Conservation (phyloP, 163 green algal species). For the Scenedesmus sp. region DNA sequence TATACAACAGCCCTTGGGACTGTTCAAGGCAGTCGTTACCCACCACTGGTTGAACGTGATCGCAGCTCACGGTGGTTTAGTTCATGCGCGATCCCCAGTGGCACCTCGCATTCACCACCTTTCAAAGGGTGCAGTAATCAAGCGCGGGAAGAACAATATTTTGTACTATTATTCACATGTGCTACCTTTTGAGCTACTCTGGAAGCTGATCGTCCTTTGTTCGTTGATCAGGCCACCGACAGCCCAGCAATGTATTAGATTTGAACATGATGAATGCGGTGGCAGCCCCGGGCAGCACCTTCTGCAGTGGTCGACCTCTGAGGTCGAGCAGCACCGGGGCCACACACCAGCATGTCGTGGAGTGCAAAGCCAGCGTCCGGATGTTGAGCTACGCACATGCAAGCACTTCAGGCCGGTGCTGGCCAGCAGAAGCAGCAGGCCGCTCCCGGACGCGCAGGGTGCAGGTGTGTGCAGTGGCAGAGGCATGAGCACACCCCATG, state of each 20-base stretch:
- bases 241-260: background rate
- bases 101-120: background rate
- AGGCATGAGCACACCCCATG: background rate
- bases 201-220: background rate
- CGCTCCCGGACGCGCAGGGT: background rate
- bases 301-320: constrained; percentile 14
- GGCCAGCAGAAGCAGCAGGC: constrained; percentile 1
- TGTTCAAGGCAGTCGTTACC: too few species aligned
- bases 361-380: background rate
- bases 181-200: background rate
- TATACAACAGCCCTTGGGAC: too few species aligned
- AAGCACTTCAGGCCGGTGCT: constrained; percentile 9
- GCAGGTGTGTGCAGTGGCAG: constrained; percentile 30
- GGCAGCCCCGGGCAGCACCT: background rate
- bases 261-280: background rate
- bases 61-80: background rate
- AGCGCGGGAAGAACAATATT: background rate
- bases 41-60: too few species aligned
- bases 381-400: background rate
- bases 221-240: background rate
- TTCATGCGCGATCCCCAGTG: background rate
- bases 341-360: constrained; percentile 1
- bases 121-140: background rate
- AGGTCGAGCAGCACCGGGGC: constrained; percentile 7
- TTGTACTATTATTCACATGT: background rate